Percentiles rank a stretch among this genome's conserved stretches.
Conservation (phyloP, 306 rosid genomes). For the Gleditsia sinensis region DNA sequence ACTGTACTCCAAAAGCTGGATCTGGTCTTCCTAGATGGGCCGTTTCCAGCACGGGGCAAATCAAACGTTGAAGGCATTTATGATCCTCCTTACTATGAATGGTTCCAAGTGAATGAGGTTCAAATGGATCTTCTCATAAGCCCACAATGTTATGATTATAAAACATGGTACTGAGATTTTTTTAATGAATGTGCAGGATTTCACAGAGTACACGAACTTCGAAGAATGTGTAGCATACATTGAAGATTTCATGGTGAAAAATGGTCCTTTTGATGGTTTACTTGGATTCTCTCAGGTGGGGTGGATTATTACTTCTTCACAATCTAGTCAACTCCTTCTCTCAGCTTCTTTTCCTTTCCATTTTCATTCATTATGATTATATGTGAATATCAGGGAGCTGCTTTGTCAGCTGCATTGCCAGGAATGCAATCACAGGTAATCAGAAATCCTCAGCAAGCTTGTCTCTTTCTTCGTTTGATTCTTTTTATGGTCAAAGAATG, state of each 20-base stretch:
- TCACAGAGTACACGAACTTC: slow-evolving; percentile 34
- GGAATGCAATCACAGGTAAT: slow-evolving; percentile 59
- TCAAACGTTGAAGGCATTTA: slow-evolving; percentile 44
- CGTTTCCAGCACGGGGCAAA: slow-evolving; percentile 47
- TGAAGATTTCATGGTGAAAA: slow-evolving; percentile 56
- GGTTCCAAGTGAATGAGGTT: slow-evolving; percentile 62
- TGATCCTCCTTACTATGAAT: slow-evolving; percentile 60
- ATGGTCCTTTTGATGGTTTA: slow-evolving; percentile 64
- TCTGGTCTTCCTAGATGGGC: slow-evolving; percentile 50
- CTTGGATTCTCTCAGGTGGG: slow-evolving; percentile 55
- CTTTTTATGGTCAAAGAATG: not conserved
- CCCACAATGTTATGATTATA: not conserved
- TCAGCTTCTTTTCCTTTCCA: not conserved
- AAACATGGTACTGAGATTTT: not conserved
- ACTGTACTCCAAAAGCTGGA: slow-evolving; percentile 42
- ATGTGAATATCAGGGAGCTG: slow-evolving; percentile 41
- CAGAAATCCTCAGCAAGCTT: not conserved
- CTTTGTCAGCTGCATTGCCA: slow-evolving; percentile 48
- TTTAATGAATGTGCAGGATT: not conserved
- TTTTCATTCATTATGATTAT: not conserved
- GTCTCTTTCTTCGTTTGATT: not conserved
- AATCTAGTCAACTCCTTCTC: not conserved
- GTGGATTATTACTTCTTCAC: not conserved
- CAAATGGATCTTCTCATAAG: not conserved
- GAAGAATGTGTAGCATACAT: slow-evolving; percentile 48